These are phyloP conservation scores for Mycena olivaceomarginata DNA, from an alignment of 768 basidiomycete genomes.

Conservation along the genomic window DNA sequence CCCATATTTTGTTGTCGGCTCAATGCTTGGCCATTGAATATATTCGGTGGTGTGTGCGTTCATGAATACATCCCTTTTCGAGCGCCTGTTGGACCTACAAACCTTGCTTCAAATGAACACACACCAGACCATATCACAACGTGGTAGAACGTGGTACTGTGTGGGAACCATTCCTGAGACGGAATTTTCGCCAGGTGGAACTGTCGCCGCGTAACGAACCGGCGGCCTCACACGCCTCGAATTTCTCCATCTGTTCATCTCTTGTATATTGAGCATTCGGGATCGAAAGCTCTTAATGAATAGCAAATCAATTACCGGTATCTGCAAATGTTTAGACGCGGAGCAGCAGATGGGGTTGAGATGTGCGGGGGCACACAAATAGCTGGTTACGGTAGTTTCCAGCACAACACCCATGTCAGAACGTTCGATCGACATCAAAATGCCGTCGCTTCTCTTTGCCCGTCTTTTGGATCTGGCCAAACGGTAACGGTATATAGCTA, in stretches of 20 bases:
- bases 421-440: background rate
- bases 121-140: too few relatives aligned
- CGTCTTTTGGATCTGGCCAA: background rate
- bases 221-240: background rate
- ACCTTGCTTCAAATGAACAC: too few relatives aligned
- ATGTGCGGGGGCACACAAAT: background rate
- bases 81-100: too few relatives aligned
- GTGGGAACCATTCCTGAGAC: background rate
- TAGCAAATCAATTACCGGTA: background rate
- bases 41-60: too few relatives aligned
- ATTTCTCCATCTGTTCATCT: background rate
- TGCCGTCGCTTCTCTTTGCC: background rate
- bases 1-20: too few relatives aligned
- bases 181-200: background rate
- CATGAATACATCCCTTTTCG: too few relatives aligned
- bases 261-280: too few relatives aligned
- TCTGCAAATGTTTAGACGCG: background rate
- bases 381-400: background rate
- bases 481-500: background rate
- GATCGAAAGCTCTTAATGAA: background rate
- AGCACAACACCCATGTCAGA: background rate
- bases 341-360: background rate
- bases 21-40: too few relatives aligned
- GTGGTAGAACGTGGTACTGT: background rate
- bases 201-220: background rate